A percentile compares a stretch with the other conserved stretches of the same genome.
Conservation (phyloP, 2,329 filamentous ascomycete species). For the Xylaria arbuscula region DNA sequence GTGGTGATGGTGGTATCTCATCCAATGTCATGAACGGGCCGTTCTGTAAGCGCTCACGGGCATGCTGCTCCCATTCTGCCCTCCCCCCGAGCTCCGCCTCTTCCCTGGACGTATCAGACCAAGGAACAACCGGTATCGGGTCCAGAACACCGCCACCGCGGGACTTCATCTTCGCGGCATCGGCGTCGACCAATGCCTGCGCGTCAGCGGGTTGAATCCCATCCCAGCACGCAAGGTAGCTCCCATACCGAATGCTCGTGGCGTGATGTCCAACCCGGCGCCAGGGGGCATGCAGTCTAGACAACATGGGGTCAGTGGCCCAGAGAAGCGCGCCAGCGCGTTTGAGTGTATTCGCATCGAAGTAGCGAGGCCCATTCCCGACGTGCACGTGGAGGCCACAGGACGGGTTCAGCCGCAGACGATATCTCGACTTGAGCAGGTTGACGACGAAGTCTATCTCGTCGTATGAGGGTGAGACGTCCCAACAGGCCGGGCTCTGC, state of each 20-base stretch:
- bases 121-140: conserved; percentile 26
- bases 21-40: conserved; percentile 23
- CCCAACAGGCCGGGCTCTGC: conserved; percentile 51
- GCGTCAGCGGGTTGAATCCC: conserved; percentile 13
- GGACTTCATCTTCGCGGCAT: background rate
- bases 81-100: conserved; percentile 29
- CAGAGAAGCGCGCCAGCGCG: conserved; percentile 51
- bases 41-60: conserved; percentile 27
- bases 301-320: conserved; percentile 53
- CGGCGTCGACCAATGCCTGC: background rate
- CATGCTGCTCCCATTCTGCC: conserved; percentile 29
- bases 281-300: conserved; percentile 52
- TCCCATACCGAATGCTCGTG: conserved; percentile 37
- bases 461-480: conserved; percentile 43
- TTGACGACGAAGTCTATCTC: conserved; percentile 50
- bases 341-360: conserved; percentile 47
- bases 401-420: conserved; percentile 50
- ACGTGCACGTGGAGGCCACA: conserved; percentile 55
- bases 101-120: conserved; percentile 37
- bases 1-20: background rate
- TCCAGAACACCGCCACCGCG: background rate
- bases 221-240: conserved; percentile 30
- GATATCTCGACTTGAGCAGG: conserved; percentile 48
- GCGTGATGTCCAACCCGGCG: conserved; percentile 40
- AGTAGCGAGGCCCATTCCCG: conserved; percentile 49